Conservation (phyloP, 73 alveolate genomes). For the Paramecium sexaurelia region DNA sequence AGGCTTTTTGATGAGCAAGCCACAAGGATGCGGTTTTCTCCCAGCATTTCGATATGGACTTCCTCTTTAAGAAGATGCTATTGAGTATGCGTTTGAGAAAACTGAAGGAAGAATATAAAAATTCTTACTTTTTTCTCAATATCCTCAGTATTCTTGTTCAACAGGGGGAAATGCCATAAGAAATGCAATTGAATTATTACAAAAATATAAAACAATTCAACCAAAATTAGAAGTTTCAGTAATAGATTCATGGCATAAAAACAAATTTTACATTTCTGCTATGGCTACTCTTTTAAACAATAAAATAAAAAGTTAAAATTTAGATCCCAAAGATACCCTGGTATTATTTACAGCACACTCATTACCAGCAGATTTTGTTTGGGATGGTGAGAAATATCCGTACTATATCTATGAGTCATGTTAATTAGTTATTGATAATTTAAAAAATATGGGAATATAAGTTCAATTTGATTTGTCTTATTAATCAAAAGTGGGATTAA, state of each 20-base stretch:
- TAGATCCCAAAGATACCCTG: slow-evolving; percentile 39
- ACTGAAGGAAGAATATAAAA: slow-evolving; percentile 69
- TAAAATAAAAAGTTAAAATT: slow-evolving; percentile 47
- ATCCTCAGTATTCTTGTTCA: slow-evolving; percentile 81
- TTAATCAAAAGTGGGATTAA: slow-evolving; percentile 78
- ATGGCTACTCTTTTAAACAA: slow-evolving; percentile 41
- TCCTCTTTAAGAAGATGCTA: slow-evolving; percentile 71
- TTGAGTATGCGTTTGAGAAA: slow-evolving; percentile 64
- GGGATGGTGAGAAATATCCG: slow-evolving; percentile 80
- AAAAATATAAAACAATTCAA: slow-evolving; percentile 59
- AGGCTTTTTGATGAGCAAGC: slow-evolving; percentile 67
- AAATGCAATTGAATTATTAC: slow-evolving; percentile 50
- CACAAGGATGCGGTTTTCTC: slow-evolving; percentile 65
- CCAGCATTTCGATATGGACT: slow-evolving; percentile 78
- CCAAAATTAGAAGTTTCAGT: slow-evolving; percentile 57
- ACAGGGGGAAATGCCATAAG: slow-evolving; percentile 74
- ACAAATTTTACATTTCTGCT: slow-evolving; percentile 66
- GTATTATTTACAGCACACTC: slow-evolving; percentile 81
- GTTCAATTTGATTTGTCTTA: slow-evolving; percentile 68
- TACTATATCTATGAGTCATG: slow-evolving; percentile 70
- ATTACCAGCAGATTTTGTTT: slow-evolving; percentile 70
- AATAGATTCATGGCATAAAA: slow-evolving; percentile 75
- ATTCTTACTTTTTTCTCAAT: slow-evolving; percentile 72
- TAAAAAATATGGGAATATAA: slow-evolving; percentile 41
- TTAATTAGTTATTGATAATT: slow-evolving; percentile 43